Conservation (phyloP, 192 early-diverging fungal genomes). For the Umbelopsis vinacea region DNA sequence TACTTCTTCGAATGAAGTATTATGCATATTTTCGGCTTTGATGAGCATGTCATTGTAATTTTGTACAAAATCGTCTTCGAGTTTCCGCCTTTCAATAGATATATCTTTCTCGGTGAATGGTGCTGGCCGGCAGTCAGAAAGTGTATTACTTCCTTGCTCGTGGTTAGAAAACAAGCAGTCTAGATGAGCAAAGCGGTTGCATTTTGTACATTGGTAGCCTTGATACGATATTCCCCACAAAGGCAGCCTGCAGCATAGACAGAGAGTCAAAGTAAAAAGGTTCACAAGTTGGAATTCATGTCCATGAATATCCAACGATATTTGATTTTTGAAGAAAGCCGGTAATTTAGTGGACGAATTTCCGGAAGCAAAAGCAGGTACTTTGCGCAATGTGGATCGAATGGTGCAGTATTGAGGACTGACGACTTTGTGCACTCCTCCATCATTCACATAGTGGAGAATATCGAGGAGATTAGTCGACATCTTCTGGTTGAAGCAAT, state of each 20-base stretch:
- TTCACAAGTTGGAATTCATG: slow-evolving; percentile 60
- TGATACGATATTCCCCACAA: slow-evolving; percentile 62
- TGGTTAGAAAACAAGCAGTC: slow-evolving; percentile 26
- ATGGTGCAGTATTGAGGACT: slow-evolving; percentile 48
- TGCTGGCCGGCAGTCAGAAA: background rate
- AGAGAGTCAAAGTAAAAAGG: slow-evolving; percentile 56
- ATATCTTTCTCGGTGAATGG: slow-evolving; percentile 39
- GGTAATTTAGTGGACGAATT: background rate
- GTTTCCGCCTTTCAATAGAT: slow-evolving; percentile 36
- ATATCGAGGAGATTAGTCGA: slow-evolving; percentile 33
- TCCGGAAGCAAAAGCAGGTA: background rate
- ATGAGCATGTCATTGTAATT: slow-evolving; percentile 36
- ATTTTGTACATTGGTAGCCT: slow-evolving; percentile 56
- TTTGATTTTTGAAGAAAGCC: background rate
- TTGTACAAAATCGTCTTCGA: slow-evolving; percentile 41
- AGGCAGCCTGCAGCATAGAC: slow-evolving; percentile 51
- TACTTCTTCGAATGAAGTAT: slow-evolving; percentile 41
- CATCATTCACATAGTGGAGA: slow-evolving; percentile 42
- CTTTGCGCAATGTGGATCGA: background rate
- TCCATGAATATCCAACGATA: slow-evolving; percentile 27
- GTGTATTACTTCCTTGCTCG: background rate
- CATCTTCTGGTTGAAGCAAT: slow-evolving; percentile 48
- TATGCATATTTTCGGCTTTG: slow-evolving; percentile 28
- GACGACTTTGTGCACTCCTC: slow-evolving; percentile 46
- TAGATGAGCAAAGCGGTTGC: slow-evolving; percentile 53